Evolutionary conservation across 2,329 filamentous ascomycete species (phyloP).

Genomic region (Xylaria digitata): DNA sequence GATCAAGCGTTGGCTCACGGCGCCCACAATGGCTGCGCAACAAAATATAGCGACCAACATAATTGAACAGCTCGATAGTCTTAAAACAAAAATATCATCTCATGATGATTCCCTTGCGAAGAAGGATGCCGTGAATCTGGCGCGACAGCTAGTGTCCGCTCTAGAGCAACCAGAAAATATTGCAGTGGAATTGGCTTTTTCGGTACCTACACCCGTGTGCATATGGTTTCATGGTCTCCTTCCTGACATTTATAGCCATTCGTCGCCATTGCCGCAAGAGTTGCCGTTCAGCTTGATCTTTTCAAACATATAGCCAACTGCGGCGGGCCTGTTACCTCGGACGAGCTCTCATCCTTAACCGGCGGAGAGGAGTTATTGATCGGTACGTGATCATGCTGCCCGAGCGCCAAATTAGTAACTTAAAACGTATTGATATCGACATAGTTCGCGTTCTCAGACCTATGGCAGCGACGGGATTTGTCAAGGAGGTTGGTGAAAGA

Average conservation of each 20-base stretch:
- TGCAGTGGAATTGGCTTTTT: conserved; percentile 37
- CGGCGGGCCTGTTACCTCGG: conserved; percentile 33
- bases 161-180: conserved; percentile 37
- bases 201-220: conserved; percentile 20
- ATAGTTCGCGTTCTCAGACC: conserved; percentile 38
- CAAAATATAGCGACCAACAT: too few species aligned
- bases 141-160: conserved; percentile 18
- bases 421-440: background rate
- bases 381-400: conserved; percentile 30
- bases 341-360: conserved; percentile 40
- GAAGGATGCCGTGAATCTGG: conserved; percentile 1
- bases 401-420: too few species aligned
- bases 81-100: too few species aligned
- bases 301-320: conserved; percentile 41
- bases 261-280: conserved; percentile 40
- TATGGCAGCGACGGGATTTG: conserved; percentile 41
- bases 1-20: too few species aligned
- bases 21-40: too few species aligned
- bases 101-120: background rate
- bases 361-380: conserved; percentile 47
- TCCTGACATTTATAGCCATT: conserved; percentile 36
- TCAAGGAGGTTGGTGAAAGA: conserved; percentile 43
- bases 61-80: too few species aligned
- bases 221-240: background rate
- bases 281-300: conserved; percentile 43